A percentile compares a stretch with the other conserved stretches of the same genome.
Evolutionary conservation across 176 grass and related monocot species (phyloP).

Genomic region (Stipa capillata): DNA sequence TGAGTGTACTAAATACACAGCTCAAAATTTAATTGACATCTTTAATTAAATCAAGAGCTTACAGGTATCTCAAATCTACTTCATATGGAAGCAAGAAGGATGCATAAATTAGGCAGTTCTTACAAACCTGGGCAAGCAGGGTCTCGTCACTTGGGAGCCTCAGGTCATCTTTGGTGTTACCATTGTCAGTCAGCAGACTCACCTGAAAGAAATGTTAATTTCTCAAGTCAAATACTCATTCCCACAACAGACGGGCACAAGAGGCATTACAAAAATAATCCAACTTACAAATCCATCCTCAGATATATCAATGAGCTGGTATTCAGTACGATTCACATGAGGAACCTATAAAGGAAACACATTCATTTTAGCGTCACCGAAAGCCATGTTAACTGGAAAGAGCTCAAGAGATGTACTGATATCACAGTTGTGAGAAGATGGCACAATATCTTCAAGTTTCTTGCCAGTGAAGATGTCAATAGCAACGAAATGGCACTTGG

Average conservation of each 20-base stretch:
- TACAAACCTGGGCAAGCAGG: constrained; percentile 24
- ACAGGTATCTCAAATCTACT: not conserved
- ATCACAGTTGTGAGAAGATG: constrained; percentile 47
- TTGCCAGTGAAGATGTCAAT: constrained; percentile 44
- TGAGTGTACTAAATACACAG: not conserved
- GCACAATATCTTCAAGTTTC: constrained; percentile 47
- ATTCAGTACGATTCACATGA: constrained; percentile 44
- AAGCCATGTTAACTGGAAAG: not conserved
- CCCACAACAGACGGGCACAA: not conserved
- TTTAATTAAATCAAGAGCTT: not conserved
- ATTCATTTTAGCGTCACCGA: not conserved
- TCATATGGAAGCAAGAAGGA: not conserved
- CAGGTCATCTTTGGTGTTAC: constrained; percentile 43
- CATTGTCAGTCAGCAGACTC: constrained; percentile 48
- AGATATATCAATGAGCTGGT: constrained; percentile 55
- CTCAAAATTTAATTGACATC: not conserved
- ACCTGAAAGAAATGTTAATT: constrained; percentile 16
- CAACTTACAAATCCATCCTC: constrained; percentile 53
- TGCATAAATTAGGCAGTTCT: not conserved
- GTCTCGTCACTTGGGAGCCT: constrained; percentile 33
- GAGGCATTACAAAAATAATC: not conserved
- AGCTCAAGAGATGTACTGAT: constrained; percentile 1
- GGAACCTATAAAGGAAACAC: constrained; percentile 19
- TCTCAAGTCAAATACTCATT: not conserved
- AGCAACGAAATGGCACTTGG: constrained; percentile 43